phyloP scores from a whole-genome alignment of 257 asterid species.

The Salvia rosmarinus region DNA sequence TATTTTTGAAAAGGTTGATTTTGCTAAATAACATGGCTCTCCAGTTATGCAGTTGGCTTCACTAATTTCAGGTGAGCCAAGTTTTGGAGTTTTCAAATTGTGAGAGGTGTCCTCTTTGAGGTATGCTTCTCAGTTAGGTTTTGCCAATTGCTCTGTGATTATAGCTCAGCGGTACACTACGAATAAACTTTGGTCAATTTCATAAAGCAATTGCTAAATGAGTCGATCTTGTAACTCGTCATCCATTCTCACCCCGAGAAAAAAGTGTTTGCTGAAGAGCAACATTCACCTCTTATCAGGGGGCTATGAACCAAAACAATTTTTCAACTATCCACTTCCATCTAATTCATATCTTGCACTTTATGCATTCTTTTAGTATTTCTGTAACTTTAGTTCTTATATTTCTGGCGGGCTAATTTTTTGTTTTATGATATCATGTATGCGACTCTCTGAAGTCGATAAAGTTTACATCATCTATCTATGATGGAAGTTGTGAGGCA shows the following conservation, averaged over 20 bases:
- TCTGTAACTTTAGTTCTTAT: background rate
- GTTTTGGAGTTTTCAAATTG: conserved; percentile 62
- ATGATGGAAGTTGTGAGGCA: background rate
- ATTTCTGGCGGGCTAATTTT: background rate
- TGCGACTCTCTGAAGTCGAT: background rate
- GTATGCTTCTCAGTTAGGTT: conserved; percentile 79
- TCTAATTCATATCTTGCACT: conserved; percentile 18
- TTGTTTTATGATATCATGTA: background rate
- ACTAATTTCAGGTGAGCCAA: conserved; percentile 72
- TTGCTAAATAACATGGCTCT: conserved; percentile 60
- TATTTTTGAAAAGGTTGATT: conserved; percentile 35
- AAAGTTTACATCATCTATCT: too few relatives aligned
- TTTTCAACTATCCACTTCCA: background rate
- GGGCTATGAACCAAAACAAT: background rate
- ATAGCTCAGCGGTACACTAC: conserved; percentile 24
- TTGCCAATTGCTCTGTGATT: conserved; percentile 43
- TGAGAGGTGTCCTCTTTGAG: conserved; percentile 92
- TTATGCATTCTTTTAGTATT: conserved; percentile 1
- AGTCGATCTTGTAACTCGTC: background rate
- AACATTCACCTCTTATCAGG: conserved; percentile 1
- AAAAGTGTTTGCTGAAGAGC: conserved; percentile 10
- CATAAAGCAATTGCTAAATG: conserved; percentile 8
- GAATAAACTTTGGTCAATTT: conserved; percentile 25
- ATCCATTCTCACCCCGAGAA: background rate
- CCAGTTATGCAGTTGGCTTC: conserved; percentile 82